Evolutionary conservation across 108 stramenopile species (phyloP), one percentile per base, ranked within the genome.

Genomic region (Conticribra guillardii): DNA sequence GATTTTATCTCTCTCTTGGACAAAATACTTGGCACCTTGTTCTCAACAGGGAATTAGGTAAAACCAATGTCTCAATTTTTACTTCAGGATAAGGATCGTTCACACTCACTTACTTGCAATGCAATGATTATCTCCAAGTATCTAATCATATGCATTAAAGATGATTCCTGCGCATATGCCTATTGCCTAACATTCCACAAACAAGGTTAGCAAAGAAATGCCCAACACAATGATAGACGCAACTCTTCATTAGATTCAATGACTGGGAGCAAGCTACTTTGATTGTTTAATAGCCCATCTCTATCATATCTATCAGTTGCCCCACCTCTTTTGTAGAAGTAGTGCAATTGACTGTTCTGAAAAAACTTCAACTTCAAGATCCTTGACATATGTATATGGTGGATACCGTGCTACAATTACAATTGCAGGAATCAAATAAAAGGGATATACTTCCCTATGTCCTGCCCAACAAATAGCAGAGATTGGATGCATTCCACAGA

Each of bases 351-450:
- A 18, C 44, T 17, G 33, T 87, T 81, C 54, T 76, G 77, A 33
- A 89, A 79, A 64, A 89, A 89, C 8, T n/a, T n/a, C n/a, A n/a
- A 89, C 76, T 34, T 85, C 60, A 75, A 80, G 52, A 7, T 82
- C 80, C 34, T 76, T 74, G 71, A 87, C 88, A 45, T 85, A 79
- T 19, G 33, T 54, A 29, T 54, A 64, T 30, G 65, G 55, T 7
- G 85, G 67, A 37, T 61, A 82, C 26, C 88, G 79, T 23, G 69
- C 56, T n/a, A n/a, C n/a, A n/a, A n/a, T n/a, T 29, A 73, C 30
- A 23, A 89, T 37, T 17, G 79, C 73, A 23, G 88, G 80, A 33
- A 89, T 78, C 37, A 86, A 32, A 44, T 81, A n/a, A n/a, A 86
- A 2, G 81, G 71, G 32, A 87, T 37, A 34, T 85, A 73, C 48